Evolutionary conservation across 768 basidiomycete genomes (phyloP).

Genomic region (Amanita rimosa): DNA sequence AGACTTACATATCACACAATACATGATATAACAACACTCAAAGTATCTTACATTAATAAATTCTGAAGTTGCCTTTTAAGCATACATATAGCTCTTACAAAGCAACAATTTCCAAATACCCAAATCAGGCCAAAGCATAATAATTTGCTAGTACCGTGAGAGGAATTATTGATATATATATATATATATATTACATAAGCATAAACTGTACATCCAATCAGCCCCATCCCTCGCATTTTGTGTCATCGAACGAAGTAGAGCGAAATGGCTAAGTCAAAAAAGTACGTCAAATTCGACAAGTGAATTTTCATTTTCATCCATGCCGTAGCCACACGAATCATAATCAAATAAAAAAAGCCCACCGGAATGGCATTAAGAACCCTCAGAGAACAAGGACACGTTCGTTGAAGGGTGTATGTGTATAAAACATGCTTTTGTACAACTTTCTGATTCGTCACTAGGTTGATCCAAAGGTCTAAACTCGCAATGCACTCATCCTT

Average conservation of each 20-base stretch:
- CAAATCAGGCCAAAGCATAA: too few relatives aligned
- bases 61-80: too few relatives aligned
- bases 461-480: conserved; percentile 72
- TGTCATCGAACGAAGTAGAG: conserved; percentile 10
- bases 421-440: conserved; percentile 5
- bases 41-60: too few relatives aligned
- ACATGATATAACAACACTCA: too few relatives aligned
- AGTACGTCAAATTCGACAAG: conserved; percentile 33
- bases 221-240: conserved; percentile 27
- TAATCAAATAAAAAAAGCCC: conserved; percentile 96
- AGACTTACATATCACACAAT: too few relatives aligned
- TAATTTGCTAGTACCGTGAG: too few relatives aligned
- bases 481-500: conserved; percentile 2
- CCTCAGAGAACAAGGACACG: conserved; percentile 62
- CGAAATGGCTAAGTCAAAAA: conserved; percentile 96
- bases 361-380: conserved; percentile 94
- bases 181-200: not conserved
- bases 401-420: conserved; percentile 86
- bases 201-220: conserved; percentile 27
- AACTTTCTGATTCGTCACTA: conserved; percentile 16
- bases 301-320: conserved; percentile 6
- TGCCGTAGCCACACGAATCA: conserved; percentile 76
- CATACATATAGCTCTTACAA: too few relatives aligned
- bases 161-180: too few relatives aligned
- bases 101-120: too few relatives aligned